Conservation (phyloP, 768 basidiomycete genomes). For the Phlegmacium glaucopus region DNA sequence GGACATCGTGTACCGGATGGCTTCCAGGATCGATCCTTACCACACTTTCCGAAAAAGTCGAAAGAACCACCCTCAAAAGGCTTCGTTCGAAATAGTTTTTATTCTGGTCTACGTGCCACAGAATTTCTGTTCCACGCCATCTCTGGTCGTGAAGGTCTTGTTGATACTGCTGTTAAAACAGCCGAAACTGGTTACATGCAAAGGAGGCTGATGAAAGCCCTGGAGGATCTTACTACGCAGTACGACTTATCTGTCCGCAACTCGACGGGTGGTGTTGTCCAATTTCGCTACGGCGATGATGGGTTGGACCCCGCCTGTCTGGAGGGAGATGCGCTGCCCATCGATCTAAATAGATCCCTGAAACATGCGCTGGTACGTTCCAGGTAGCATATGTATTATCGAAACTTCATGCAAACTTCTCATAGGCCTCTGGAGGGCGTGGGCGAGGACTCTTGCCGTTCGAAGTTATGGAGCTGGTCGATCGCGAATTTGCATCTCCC, state of each 20-base stretch:
- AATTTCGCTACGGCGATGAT: slow-evolving; percentile 96
- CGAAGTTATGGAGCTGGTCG: slow-evolving; percentile 75
- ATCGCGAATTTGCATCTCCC: slow-evolving; percentile 52
- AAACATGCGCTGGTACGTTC: slow-evolving; percentile 71
- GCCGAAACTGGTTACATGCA: slow-evolving; percentile 99
- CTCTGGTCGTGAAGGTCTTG: slow-evolving; percentile 95
- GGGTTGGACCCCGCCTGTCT: slow-evolving; percentile 95
- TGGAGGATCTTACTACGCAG: slow-evolving; percentile 94
- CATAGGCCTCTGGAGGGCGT: slow-evolving; percentile 61
- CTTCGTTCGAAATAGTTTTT: slow-evolving; percentile 98
- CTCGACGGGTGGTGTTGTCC: slow-evolving; percentile 91
- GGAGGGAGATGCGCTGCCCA: slow-evolving; percentile 92
- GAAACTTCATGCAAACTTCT: slow-evolving; percentile 1
- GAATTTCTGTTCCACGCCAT: slow-evolving; percentile 99
- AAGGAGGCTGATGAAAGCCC: slow-evolving; percentile 95
- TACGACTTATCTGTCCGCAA: slow-evolving; percentile 97
- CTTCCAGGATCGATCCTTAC: slow-evolving; percentile 98
- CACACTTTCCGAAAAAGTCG: slow-evolving; percentile 97
- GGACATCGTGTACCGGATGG: slow-evolving; percentile 98
- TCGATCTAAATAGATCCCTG: slow-evolving; percentile 88
- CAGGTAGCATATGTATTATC: neutral
- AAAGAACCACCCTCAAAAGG: slow-evolving; percentile 96
- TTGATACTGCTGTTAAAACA: slow-evolving; percentile 99
- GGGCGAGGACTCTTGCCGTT: slow-evolving; percentile 78
- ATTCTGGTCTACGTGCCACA: slow-evolving; percentile 83